Evolutionary conservation across 2,329 filamentous ascomycete species (phyloP).

Genomic region (Lachnellula subtilissima): DNA sequence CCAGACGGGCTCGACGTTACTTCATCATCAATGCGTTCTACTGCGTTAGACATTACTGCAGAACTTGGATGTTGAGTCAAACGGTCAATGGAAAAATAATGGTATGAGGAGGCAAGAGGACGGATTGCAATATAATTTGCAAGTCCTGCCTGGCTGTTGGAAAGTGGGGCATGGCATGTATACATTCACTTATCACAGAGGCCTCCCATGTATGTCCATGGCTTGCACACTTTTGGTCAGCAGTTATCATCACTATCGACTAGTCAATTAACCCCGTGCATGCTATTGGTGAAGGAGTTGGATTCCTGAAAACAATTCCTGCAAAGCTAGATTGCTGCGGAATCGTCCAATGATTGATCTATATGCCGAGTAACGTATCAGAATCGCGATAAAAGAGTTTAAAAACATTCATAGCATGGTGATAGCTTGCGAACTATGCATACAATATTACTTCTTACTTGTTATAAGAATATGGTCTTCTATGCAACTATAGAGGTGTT

Average conservation of each 20-base stretch:
- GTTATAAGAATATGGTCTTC: no score
- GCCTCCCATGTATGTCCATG: background rate
- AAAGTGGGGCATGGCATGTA: background rate
- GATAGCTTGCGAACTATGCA: no score
- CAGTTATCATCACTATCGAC: background rate
- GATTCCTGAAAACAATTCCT: background rate
- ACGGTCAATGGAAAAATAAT: background rate
- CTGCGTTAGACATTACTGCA: constrained; percentile 10
- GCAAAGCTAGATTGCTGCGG: background rate
- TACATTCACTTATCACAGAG: no score
- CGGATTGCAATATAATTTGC: background rate
- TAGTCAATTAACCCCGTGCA: background rate
- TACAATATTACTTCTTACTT: no score
- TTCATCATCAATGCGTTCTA: constrained; percentile 11
- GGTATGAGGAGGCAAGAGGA: background rate
- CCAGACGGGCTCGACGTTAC: background rate
- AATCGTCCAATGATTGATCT: background rate
- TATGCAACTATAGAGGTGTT: no score
- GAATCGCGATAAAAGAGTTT: no score
- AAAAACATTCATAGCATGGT: no score
- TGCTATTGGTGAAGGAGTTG: background rate
- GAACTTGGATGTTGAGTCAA: background rate
- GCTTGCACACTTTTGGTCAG: background rate
- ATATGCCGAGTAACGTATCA: background rate
- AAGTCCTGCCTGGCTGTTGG: background rate